phyloP scores from a whole-genome alignment of 805 yeast genomes.

The Wickerhamiella alocasiicola region DNA sequence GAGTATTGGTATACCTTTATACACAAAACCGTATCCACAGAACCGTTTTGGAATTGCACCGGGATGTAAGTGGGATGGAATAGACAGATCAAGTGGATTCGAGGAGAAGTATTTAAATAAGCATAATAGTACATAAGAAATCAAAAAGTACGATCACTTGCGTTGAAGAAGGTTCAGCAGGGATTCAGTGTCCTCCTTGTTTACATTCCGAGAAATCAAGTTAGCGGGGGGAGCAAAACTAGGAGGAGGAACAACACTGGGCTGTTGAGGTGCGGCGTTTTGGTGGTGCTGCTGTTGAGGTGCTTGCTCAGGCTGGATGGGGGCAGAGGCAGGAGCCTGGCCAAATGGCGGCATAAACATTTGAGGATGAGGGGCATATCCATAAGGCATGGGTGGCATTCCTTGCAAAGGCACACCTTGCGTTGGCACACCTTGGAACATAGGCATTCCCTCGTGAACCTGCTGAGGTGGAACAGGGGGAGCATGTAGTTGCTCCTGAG shows the following conservation, averaged over 20 bases:
- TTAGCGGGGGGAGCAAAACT: too few relatives aligned
- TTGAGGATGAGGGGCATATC: not conserved
- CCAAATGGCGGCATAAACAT: too few relatives aligned
- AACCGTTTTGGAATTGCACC: conserved; percentile 70
- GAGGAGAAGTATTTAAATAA: conserved; percentile 46
- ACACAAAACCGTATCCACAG: conserved; percentile 41
- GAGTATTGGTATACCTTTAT: conserved; percentile 40
- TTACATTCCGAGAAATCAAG: too few relatives aligned
- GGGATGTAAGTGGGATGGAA: conserved; percentile 85
- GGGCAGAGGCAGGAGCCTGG: too few relatives aligned
- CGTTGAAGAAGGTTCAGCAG: conserved; percentile 4
- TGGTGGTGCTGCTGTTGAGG: too few relatives aligned
- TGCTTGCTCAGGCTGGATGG: too few relatives aligned
- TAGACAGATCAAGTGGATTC: conserved; percentile 80
- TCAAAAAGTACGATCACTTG: not conserved
- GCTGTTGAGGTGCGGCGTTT: too few relatives aligned
- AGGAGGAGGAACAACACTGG: too few relatives aligned
- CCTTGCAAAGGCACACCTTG: conserved; percentile 1
- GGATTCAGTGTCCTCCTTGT: conserved; percentile 3
- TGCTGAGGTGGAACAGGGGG: conserved; percentile 13
- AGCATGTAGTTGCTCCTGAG: conserved; percentile 11
- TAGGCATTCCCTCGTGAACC: not conserved
- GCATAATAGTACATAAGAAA: not conserved
- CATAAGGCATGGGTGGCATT: not conserved
- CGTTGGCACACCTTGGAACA: not conserved